A percentile compares a stretch with the other conserved stretches of the same genome.
Conservation (phyloP, 331 rosid species). For the Stylosanthes scabra region DNA sequence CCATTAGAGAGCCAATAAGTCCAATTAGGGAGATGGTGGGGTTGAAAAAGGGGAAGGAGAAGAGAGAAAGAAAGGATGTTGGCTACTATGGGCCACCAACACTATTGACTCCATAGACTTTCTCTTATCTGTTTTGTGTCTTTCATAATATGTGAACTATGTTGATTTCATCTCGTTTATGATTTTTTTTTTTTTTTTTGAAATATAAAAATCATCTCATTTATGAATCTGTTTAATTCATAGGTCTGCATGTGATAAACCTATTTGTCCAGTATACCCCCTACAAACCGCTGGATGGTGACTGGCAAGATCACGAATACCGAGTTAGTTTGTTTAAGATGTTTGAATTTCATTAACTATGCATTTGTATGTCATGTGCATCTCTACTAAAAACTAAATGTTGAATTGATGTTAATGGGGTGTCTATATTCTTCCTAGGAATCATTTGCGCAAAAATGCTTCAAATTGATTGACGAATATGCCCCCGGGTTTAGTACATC, state of each 20-base stretch:
- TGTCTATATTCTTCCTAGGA: slow-evolving; percentile 52
- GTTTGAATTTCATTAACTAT: slow-evolving; percentile 2
- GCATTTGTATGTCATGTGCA: neutral
- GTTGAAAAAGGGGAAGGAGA: too few species aligned
- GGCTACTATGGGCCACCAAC: too few species aligned
- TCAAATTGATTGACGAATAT: slow-evolving; percentile 79
- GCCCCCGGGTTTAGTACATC: slow-evolving; percentile 91
- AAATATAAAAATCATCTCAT: neutral
- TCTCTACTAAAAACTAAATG: neutral
- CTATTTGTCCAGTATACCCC: slow-evolving; percentile 93
- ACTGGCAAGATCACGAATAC: slow-evolving; percentile 82
- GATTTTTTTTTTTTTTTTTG: neutral
- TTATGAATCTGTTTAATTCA: slow-evolving; percentile 34
- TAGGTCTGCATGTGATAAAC: slow-evolving; percentile 91
- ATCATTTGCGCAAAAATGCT: slow-evolving; percentile 78
- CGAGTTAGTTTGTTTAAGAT: slow-evolving; percentile 59
- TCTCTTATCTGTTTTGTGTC: slow-evolving; percentile 15
- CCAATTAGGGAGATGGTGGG: too few species aligned
- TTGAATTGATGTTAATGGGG: slow-evolving; percentile 20
- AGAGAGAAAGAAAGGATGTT: too few species aligned
- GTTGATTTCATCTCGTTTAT: slow-evolving; percentile 20
- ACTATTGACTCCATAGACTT: too few species aligned
- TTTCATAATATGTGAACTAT: slow-evolving; percentile 7
- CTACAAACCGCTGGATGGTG: slow-evolving; percentile 75
- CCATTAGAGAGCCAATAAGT: too few species aligned